These are phyloP conservation scores for Pseudogymnoascus sp. DNA, from an alignment of 2,329 filamentous ascomycete species.

Conservation along the genomic window DNA sequence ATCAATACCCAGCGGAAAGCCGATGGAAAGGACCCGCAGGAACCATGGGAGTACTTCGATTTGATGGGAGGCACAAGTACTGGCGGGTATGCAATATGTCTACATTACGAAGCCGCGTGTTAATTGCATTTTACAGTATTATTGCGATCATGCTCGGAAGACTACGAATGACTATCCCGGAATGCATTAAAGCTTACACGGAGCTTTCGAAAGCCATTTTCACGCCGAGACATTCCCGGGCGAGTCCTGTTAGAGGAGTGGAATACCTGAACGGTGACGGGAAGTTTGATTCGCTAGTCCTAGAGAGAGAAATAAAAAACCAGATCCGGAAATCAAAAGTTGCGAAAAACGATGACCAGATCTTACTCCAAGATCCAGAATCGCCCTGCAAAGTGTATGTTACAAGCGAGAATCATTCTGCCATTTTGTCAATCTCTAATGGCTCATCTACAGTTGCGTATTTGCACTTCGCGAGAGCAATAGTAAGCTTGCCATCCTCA, in stretches of 20 bases:
- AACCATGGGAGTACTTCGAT: constrained; percentile 47
- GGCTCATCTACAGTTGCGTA: constrained; percentile 12
- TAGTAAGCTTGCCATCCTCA: constrained; percentile 8
- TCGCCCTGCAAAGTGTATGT: neutral
- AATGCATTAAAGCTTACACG: constrained; percentile 31
- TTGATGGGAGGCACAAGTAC: constrained; percentile 48
- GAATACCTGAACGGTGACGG: neutral
- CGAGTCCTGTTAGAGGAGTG: neutral
- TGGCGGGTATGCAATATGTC: constrained; percentile 32
- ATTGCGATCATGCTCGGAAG: constrained; percentile 36
- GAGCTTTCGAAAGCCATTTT: constrained; percentile 12
- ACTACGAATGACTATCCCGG: constrained; percentile 31
- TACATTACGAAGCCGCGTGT: neutral
- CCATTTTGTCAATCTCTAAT: neutral
- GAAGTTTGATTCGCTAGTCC: neutral
- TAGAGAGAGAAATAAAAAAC: neutral
- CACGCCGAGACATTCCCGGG: neutral
- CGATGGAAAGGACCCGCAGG: neutral
- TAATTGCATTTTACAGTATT: constrained; percentile 22
- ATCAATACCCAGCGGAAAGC: neutral
- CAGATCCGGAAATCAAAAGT: neutral
- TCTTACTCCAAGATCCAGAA: neutral
- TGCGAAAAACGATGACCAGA: neutral
- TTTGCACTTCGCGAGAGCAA: constrained; percentile 9
- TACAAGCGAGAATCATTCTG: neutral